Base-by-base conservation (phyloP, 2,329 filamentous ascomycete species). In the Seiridium unicorne region DNA sequence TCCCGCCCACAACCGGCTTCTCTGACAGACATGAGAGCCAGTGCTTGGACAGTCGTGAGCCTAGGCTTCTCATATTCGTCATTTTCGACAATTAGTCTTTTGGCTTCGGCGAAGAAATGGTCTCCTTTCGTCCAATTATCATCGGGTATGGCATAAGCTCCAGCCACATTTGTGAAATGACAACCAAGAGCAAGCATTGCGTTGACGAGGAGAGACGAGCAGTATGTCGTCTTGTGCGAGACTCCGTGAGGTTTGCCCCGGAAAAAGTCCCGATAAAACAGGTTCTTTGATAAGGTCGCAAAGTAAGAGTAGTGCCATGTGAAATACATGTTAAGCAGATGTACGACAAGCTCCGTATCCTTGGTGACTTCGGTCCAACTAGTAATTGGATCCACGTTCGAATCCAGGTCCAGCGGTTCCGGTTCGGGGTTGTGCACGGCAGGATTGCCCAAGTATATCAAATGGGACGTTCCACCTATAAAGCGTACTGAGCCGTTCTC, bases 261-360 rank as follows among this genome's bases (percentile, higher is more conserved):
- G 49, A 89, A 74, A 68, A 96, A 97, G 72, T 98, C 93, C 47
- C 89, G 84, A 71, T 91, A 93, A 72, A 99, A 98, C 38, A 96
- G 79, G 44, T 84, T 87, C 72, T 92, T 96, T 10, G 93, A 94
- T 5, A 98, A 80, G 0, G 91, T 95, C 3, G 93, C 94, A 73
- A 98, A 99, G 76, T 95, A 98, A 18, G 93, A 89, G 74, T 98
- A 98, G 75, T 98, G 95, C 90, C 94, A 98, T 68, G 89, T 92
- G 77, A 98, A 98, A 76, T 99, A 99, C 91, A 98, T 93, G 69
- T 93, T 94, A 71, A 99, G 86, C 18, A 99, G 85, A 74, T 97
- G 94, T 13, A 88, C 84, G 66, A 97, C 87, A 51, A 97, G 81
- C 58, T 90, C 85, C 32, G 87, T 82, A 72, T 97, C 92, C 55